phyloP scores from a whole-genome alignment of 2,329 filamentous ascomycete genomes.

The Aspergillus fijiensis region DNA sequence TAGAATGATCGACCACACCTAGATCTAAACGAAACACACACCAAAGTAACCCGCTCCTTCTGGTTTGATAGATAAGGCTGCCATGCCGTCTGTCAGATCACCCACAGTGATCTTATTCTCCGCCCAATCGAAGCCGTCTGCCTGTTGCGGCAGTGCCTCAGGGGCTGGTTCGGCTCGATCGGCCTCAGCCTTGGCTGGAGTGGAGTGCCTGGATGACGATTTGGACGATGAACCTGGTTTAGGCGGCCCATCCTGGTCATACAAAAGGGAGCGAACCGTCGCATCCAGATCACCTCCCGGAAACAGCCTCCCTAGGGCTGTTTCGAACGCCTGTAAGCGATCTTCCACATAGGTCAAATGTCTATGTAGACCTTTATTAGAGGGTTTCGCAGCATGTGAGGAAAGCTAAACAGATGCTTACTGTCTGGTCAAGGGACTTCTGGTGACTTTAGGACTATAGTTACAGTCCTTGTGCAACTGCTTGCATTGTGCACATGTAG shows the following conservation, averaged over 20 bases:
- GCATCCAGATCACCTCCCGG: conserved; percentile 42
- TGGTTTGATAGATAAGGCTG: conserved; percentile 41
- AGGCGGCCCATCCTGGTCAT: conserved; percentile 35
- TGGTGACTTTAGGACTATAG: conserved; percentile 44
- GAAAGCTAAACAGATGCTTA: conserved; percentile 23
- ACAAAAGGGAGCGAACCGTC: conserved; percentile 38
- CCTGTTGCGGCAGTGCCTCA: conserved; percentile 46
- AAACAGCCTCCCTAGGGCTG: conserved; percentile 38
- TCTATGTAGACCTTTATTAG: conserved; percentile 24
- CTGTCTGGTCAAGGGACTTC: conserved; percentile 45
- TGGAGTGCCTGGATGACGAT: conserved; percentile 41
- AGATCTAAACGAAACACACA: conserved; percentile 13
- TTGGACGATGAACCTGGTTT: conserved; percentile 35
- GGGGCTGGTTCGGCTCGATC: conserved; percentile 39
- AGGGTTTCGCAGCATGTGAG: conserved; percentile 12
- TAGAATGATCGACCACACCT: background rate
- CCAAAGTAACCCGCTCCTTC: conserved; percentile 44
- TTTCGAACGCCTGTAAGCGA: conserved; percentile 40
- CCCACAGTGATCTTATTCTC: conserved; percentile 41
- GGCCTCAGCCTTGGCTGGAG: conserved; percentile 34
- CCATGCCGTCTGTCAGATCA: conserved; percentile 43
- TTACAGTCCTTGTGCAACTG: conserved; percentile 43
- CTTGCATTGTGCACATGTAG: conserved; percentile 40
- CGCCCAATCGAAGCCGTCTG: conserved; percentile 41
- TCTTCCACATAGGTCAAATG: conserved; percentile 44